Percentiles rank a stretch among this genome's conserved stretches.
These are phyloP conservation scores for Benincasa hispida DNA, from an alignment of 306 rosid genomes.

Conservation along the genomic window DNA sequence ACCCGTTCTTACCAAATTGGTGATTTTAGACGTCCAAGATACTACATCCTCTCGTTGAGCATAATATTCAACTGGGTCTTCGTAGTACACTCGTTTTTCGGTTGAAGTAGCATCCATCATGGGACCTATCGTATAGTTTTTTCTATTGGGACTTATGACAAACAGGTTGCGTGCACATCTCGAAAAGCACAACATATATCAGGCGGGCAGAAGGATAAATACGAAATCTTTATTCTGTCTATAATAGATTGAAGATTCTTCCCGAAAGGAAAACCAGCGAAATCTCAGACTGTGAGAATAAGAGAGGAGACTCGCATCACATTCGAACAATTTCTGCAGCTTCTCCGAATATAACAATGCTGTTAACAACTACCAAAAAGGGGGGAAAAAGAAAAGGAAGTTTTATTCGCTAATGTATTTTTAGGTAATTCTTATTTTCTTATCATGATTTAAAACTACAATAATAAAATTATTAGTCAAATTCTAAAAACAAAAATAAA, in stretches of 20 bases:
- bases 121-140: background rate
- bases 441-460: no score
- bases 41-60: background rate
- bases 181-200: background rate
- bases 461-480: no score
- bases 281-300: background rate
- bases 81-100: background rate
- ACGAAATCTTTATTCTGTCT: no score
- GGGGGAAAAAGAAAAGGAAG: no score
- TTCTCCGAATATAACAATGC: background rate
- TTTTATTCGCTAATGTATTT: no score
- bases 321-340: background rate
- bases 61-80: slow-evolving; percentile 7
- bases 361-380: background rate
- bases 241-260: background rate
- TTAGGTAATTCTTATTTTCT: no score
- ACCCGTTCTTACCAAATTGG: slow-evolving; percentile 8
- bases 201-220: background rate
- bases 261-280: background rate
- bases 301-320: background rate
- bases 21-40: slow-evolving; percentile 7
- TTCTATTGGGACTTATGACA: background rate
- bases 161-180: slow-evolving; percentile 1
- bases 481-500: no score
- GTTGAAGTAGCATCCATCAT: background rate